Conservation (phyloP, 306 rosid genomes). For the Oemleria cerasiformis region DNA sequence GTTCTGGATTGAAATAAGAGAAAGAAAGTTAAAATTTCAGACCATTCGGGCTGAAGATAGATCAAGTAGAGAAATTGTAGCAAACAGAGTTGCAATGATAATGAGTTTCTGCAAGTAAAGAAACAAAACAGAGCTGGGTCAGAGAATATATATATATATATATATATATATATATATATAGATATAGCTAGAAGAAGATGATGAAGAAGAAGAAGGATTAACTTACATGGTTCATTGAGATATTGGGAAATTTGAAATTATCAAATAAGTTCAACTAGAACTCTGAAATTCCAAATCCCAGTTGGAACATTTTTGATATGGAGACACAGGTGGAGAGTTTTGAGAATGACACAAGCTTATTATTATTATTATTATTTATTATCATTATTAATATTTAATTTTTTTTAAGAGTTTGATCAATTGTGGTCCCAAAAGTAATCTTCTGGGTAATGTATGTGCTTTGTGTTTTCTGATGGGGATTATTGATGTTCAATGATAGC, state of each 20-base stretch:
- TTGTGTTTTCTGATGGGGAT: too few species aligned
- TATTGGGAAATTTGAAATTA: background rate
- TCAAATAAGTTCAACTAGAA: background rate
- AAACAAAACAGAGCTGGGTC: slow-evolving; percentile 1
- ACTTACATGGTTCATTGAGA: slow-evolving; percentile 11
- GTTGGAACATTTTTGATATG: too few species aligned
- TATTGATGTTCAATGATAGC: too few species aligned
- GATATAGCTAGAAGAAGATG: slow-evolving; percentile 24
- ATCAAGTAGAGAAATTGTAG: slow-evolving; percentile 33
- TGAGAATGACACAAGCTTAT: too few species aligned
- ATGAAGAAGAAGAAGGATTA: background rate
- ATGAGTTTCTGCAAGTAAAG: slow-evolving; percentile 37
- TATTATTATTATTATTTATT: too few species aligned
- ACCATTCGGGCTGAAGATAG: slow-evolving; percentile 69
- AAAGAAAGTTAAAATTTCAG: background rate
- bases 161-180: too few species aligned
- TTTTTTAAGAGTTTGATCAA: too few species aligned
- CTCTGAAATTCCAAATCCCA: too few species aligned
- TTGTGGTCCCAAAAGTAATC: too few species aligned
- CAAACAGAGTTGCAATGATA: slow-evolving; percentile 31
- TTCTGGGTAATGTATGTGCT: too few species aligned
- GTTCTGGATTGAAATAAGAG: background rate
- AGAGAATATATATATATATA: background rate
- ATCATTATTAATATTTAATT: too few species aligned
- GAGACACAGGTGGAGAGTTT: too few species aligned